Base-by-base conservation (phyloP, 208 protist species). In the Leishmania aethiopica region DNA sequence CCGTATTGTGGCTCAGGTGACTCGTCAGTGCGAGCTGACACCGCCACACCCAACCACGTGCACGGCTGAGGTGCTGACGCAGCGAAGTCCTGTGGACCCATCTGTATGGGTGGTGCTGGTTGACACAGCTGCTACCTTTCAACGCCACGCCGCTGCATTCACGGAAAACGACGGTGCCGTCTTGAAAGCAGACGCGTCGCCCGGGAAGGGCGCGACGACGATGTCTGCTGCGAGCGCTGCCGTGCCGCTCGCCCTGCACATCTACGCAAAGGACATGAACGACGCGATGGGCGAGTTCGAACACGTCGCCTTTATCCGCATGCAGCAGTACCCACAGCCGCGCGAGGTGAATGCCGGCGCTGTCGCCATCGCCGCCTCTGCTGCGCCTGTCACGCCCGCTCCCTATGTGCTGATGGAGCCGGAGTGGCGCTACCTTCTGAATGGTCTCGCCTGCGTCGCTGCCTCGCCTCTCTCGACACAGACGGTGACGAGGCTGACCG, bases 301-400 rank as follows among this genome's bases (percentile, higher is more conserved):
- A 64, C 90, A 92, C 79, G 88, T 95, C 55, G 92, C 90, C 40
- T 93, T 93, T 75, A 84, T 95, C 42, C 90, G 92, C 8, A 55
- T 94, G 45, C 59, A 81, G 57, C 83, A 72, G 40, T 66, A 73
- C 47, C 57, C 49, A n/a, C 75, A 49, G 80, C n/a, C 37, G 57
- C 51, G 17, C 40, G 76, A 73, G 6, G 73, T 22, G 47, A 64
- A 60, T n/a, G 70, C 53, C n/a, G 51, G 70, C 49, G 71, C 80
- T 35, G 80, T 79, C 69, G 57, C 19, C 37, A 28, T 57, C 42
- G 2, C 25, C 75, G 53, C 71, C 37, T 49, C 79, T 32, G 55
- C 60, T 55, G 35, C 55, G 62, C 28, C 60, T 66, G 15, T 62
- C 25, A 17, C 78, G 32, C 10, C 53, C 25, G 28, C 60, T n/a